Base-by-base conservation (phyloP, 176 grass and related monocot genomes). In the Carex cristatella region DNA sequence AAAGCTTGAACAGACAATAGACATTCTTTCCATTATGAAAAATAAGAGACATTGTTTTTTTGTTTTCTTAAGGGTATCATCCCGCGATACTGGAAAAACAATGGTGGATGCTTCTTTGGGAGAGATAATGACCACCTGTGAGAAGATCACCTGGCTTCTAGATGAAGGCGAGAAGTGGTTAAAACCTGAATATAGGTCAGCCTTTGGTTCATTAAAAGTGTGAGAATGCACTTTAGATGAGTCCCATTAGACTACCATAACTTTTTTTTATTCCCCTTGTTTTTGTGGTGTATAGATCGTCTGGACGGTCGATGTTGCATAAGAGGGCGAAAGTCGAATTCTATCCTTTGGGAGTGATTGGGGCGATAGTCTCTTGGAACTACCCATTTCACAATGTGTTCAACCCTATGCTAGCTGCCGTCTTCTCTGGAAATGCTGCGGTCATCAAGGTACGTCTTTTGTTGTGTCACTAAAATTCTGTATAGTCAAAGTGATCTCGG, bases 61-160 rank as follows among this genome's bases (percentile, higher is more conserved):
- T 69, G 0, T 80, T 2, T 72, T 87, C 1, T 85, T 53, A 61
- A 99, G 96, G 87, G 75, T 99, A 76, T 99, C 96, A 70, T 95
- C 96, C 57, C 79, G 93, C 35, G 96, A 99, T 69, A 99, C 93
- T n/a, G 93, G 96, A 65, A 99, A 99, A 69, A 99, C 93, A 83
- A 95, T 99, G 96, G 90, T 99, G 56, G 96, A 99, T 71, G 96
- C 96, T 87, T 99, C 96, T 78, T 80, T 99, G 78, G 93, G 96
- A 16, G 96, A 99, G 83, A 99, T 99, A 85, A 99, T 99, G 96
- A 99, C 96, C 64, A 99, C 96, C 18, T 99, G 96, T 84, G 96
- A 99, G 90, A 99, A 99, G 87, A 99, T 99, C 69, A 92, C 86
- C 56, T 99, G 96, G 96, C 96, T 99, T 92, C 83, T 99, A 30